These are phyloP conservation scores for Pachysandra terminalis DNA, from an alignment of 164 flowering plant genomes.

Conservation along the genomic window DNA sequence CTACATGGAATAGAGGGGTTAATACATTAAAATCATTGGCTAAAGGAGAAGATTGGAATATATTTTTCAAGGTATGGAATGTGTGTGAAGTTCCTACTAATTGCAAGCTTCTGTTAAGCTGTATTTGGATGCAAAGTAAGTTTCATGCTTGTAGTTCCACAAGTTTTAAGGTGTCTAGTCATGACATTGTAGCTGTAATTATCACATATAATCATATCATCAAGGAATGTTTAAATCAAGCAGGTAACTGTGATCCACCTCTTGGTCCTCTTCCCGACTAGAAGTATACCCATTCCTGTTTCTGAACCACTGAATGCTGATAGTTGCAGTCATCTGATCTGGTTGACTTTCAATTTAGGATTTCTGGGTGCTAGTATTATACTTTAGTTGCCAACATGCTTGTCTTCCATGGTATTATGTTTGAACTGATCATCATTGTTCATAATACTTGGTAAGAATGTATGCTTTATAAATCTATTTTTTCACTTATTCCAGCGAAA, in stretches of 20 bases:
- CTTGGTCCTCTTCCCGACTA: background rate
- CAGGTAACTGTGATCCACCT: background rate
- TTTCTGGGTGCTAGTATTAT: no score
- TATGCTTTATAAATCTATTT: no score
- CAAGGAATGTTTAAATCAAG: background rate
- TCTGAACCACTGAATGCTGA: background rate
- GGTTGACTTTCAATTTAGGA: no score
- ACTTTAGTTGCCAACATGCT: background rate
- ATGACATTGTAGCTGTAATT: background rate
- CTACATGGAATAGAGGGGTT: constrained; percentile 52
- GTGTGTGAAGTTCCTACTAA: background rate
- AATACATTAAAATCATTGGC: constrained; percentile 35
- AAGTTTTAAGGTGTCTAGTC: background rate
- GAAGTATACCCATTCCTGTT: background rate
- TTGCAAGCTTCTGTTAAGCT: background rate
- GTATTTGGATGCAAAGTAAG: background rate
- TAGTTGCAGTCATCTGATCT: no score
- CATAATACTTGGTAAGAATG: background rate
- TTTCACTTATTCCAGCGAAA: no score
- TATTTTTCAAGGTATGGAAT: constrained; percentile 60
- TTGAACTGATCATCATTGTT: background rate
- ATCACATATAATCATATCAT: background rate
- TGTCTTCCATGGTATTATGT: background rate
- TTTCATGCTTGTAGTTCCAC: background rate
- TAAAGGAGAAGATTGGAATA: constrained; percentile 63